Evolutionary conservation across 805 yeast species (phyloP).

Genomic region (Kuraishia ogatae): DNA sequence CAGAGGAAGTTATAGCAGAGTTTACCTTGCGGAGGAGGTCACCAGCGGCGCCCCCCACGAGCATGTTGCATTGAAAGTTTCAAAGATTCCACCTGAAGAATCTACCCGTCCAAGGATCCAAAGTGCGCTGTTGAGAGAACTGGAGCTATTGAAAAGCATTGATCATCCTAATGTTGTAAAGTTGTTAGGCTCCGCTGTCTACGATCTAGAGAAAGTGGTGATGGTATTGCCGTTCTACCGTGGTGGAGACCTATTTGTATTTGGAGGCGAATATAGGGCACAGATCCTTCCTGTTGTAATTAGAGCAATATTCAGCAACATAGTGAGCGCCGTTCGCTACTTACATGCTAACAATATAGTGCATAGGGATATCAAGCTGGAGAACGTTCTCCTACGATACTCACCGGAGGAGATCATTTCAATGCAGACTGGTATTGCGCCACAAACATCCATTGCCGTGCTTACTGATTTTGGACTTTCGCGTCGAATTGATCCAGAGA

Average conservation of each 20-base stretch:
- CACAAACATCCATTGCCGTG: constrained; percentile 30
- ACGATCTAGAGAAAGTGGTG: constrained; percentile 18
- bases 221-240: constrained; percentile 68
- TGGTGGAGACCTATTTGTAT: constrained; percentile 81
- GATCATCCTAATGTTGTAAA: constrained; percentile 65
- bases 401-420: constrained; percentile 23
- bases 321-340: constrained; percentile 60
- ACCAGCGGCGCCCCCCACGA: constrained; percentile 5
- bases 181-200: constrained; percentile 42
- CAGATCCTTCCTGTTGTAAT: constrained; percentile 40
- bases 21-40: constrained; percentile 33
- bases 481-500: constrained; percentile 49
- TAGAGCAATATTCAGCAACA: constrained; percentile 60
- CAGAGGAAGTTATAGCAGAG: constrained; percentile 61
- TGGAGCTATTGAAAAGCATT: constrained; percentile 48
- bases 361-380: constrained; percentile 89
- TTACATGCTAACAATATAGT: constrained; percentile 63
- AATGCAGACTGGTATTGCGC: constrained; percentile 8
- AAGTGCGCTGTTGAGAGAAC: constrained; percentile 62
- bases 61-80: constrained; percentile 64
- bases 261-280: constrained; percentile 37
- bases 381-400: constrained; percentile 52
- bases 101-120: constrained; percentile 43
- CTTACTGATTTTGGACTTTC: constrained; percentile 89
- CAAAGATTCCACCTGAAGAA: constrained; percentile 26